phyloP scores from a whole-genome alignment of 2,329 filamentous ascomycete species.

The Alternaria metachromatica region DNA sequence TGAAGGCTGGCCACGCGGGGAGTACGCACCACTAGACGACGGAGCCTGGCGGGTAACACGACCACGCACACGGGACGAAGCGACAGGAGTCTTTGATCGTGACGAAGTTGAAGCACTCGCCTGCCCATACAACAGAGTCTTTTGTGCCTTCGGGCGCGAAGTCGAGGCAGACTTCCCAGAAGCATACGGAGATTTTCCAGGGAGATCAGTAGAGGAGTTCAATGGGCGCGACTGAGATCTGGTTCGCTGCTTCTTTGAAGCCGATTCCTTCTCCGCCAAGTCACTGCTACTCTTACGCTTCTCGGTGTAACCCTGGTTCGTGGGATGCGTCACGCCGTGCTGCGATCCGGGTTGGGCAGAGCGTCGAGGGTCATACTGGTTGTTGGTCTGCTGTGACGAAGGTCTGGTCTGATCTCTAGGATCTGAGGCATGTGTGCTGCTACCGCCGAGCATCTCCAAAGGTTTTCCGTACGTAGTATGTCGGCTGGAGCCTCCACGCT shows the following conservation, averaged over 20 bases:
- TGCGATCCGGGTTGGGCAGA: neutral
- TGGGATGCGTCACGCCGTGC: neutral
- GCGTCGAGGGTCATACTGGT: neutral
- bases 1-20: neutral
- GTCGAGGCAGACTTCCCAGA: neutral
- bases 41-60: neutral
- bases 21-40: neutral
- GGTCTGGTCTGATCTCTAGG: neutral
- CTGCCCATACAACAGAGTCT: neutral
- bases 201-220: neutral
- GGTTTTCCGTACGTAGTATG: neutral
- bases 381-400: slow-evolving; percentile 2
- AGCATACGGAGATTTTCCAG: neutral
- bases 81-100: neutral
- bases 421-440: neutral
- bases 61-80: neutral
- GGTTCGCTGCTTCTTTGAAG: slow-evolving; percentile 17
- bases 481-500: neutral
- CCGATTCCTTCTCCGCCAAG: neutral
- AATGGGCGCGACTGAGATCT: neutral
- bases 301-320: neutral
- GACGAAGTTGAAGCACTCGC: neutral
- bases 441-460: neutral
- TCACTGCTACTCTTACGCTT: slow-evolving; percentile 20
- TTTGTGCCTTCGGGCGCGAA: neutral